Evolutionary conservation across 148 eudicot species (phyloP), one percentile per base, ranked within the genome.

Genomic region (Diospyros kaki): DNA sequence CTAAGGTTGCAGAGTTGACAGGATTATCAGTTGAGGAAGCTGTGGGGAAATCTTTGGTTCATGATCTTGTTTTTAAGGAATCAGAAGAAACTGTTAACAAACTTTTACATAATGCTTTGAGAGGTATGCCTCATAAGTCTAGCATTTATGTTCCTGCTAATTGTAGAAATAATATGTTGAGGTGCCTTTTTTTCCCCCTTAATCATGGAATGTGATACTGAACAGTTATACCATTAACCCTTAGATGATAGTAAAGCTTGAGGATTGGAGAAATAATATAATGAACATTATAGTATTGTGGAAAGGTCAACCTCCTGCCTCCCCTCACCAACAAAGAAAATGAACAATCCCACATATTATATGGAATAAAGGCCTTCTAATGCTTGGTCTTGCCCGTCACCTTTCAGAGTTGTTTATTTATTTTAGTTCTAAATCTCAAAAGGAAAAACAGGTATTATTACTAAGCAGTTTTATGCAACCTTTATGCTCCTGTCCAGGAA

Each of bases 41-140:
- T 71, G 89, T 87, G 87, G 99, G 97, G 39, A 93, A 88, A 76
- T 93, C 99, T 48, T 84, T 95, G 81, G 89, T 93, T 79, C 84
- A 75, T 64, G 94, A 95, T 71, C 86, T 95, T 65, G 87, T 95
- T 66, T 81, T 82, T 50, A 78, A 88, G 74, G 97, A 88, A 72
- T 93, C 99, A 44, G 76, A 78, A 77, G 91, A 86, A 68, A 82
- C 75, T n/a, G 90, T 88, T 67, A 84, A 80, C 39, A 86, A 90
- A 53, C 91, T 95, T 85, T 77, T 95, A 64, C 52, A 66, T 73
- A 83, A 79, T 68, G 96, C 97, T 82, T 73, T 88, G 44, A 82
- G 84, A 89, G 99, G 99, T 95, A 87, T 28, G 76, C 56, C 67
- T 45, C 77, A 74, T 65, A 40, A 55, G 9, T 69, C n/a, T 17